Percentiles rank a stretch among this genome's conserved stretches.
These are phyloP conservation scores for Bremia lactucae DNA, from an alignment of 352 stramenopile genomes.

Conservation along the genomic window DNA sequence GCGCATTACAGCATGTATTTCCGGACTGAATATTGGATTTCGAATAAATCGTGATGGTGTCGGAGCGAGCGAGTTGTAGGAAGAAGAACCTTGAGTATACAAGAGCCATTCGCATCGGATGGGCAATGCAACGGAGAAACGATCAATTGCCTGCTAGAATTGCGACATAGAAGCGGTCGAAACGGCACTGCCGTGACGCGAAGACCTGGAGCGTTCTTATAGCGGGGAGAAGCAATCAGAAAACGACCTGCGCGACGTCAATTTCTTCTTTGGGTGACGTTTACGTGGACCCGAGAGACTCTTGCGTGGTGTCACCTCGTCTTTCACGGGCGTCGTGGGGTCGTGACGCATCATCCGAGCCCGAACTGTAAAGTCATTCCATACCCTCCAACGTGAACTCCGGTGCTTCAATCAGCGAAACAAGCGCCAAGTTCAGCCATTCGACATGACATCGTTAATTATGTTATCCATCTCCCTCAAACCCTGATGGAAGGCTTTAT, in stretches of 20 bases:
- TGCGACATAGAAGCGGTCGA: conserved; percentile 8
- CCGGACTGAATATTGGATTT: not conserved
- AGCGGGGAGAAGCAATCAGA: conserved; percentile 1
- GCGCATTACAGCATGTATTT: conserved; percentile 5
- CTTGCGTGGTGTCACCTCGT: conserved; percentile 16
- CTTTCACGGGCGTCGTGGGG: not conserved
- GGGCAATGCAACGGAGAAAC: not conserved
- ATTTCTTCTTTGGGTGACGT: conserved; percentile 55
- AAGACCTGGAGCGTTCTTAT: conserved; percentile 7
- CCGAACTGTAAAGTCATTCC: not conserved
- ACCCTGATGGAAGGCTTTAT: too few relatives aligned
- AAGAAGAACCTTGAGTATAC: not conserved
- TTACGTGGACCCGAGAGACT: conserved; percentile 52
- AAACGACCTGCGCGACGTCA: not conserved
- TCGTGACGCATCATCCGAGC: conserved; percentile 13
- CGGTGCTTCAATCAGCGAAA: too few relatives aligned
- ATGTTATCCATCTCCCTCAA: too few relatives aligned
- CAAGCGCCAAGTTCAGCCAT: too few relatives aligned
- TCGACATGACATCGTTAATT: too few relatives aligned
- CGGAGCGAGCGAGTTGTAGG: too few relatives aligned
- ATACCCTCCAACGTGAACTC: too few relatives aligned
- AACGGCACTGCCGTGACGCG: conserved; percentile 30
- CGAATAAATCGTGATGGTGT: not conserved
- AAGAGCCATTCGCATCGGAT: not conserved
- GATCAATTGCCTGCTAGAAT: not conserved